A percentile compares a stretch with the other conserved stretches of the same genome.
Evolutionary conservation across 805 yeast species (phyloP).

Genomic region (Nakazawaea laoshanensis): DNA sequence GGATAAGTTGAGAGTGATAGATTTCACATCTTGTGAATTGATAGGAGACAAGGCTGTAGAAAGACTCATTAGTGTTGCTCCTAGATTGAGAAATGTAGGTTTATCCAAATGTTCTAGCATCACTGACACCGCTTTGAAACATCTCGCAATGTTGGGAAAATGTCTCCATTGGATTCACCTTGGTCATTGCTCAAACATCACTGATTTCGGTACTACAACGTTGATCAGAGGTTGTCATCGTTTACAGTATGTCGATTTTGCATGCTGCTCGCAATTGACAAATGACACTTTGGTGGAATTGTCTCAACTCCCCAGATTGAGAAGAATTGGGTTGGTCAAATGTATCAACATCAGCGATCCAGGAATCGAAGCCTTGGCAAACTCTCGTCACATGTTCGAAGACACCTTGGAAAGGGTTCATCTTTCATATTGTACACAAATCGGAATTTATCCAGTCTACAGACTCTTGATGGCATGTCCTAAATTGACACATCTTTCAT

Average conservation of each 20-base stretch:
- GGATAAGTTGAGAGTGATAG: slow-evolving; percentile 72
- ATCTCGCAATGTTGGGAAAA: slow-evolving; percentile 66
- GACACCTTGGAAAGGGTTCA: slow-evolving; percentile 90
- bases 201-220: slow-evolving; percentile 77
- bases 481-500: slow-evolving; percentile 77
- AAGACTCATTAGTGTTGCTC: slow-evolving; percentile 66
- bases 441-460: slow-evolving; percentile 72
- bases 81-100: slow-evolving; percentile 79
- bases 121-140: slow-evolving; percentile 71
- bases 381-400: slow-evolving; percentile 53
- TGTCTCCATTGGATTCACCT: slow-evolving; percentile 83
- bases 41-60: slow-evolving; percentile 76
- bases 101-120: slow-evolving; percentile 82
- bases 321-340: slow-evolving; percentile 90
- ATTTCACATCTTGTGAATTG: slow-evolving; percentile 74
- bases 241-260: slow-evolving; percentile 87
- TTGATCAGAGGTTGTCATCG: slow-evolving; percentile 74
- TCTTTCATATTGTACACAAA: slow-evolving; percentile 78
- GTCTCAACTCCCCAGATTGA: slow-evolving; percentile 66
- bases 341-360: slow-evolving; percentile 82
- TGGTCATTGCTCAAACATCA: slow-evolving; percentile 88
- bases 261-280: slow-evolving; percentile 87
- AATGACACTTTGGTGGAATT: slow-evolving; percentile 73
- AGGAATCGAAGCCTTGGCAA: slow-evolving; percentile 64
- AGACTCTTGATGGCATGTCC: slow-evolving; percentile 74